phyloP scores from a whole-genome alignment of 2,329 filamentous ascomycete species.

The Knufia petricola region DNA sequence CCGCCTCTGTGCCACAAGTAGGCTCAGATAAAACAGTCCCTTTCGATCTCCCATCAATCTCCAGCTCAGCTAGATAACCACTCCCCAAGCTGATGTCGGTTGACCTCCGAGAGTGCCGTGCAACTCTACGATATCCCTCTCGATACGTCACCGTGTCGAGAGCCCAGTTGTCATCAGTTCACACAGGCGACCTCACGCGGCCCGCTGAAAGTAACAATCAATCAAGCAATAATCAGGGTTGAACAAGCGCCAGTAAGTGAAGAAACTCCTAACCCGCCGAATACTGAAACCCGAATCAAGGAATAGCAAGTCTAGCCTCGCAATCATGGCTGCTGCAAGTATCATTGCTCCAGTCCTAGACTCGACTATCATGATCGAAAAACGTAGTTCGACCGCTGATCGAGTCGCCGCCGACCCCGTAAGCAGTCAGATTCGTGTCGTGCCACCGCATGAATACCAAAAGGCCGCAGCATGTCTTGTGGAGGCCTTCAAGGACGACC shows the following conservation, averaged over 20 bases:
- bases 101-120: constrained; percentile 46
- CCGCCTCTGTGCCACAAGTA: background rate
- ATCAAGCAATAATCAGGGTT: constrained; percentile 21
- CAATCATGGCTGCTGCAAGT: constrained; percentile 22
- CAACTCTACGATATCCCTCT: constrained; percentile 46
- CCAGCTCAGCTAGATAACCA: constrained; percentile 9
- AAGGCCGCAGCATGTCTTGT: constrained; percentile 63
- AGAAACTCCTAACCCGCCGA: background rate
- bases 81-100: constrained; percentile 44
- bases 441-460: constrained; percentile 59
- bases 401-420: constrained; percentile 12
- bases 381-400: constrained; percentile 15
- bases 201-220: constrained; percentile 31
- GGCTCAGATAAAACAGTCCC: background rate
- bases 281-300: constrained; percentile 9
- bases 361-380: constrained; percentile 19
- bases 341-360: constrained; percentile 19
- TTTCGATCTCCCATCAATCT: background rate
- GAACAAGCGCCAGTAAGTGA: constrained; percentile 21
- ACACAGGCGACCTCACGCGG: constrained; percentile 45
- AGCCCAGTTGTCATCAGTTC: constrained; percentile 46
- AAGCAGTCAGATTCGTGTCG: constrained; percentile 45
- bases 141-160: constrained; percentile 48
- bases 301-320: constrained; percentile 10
- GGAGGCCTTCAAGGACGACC: constrained; percentile 66